phyloP scores from a whole-genome alignment of 2,329 filamentous ascomycete genomes.

The Trichophaea hybrida region DNA sequence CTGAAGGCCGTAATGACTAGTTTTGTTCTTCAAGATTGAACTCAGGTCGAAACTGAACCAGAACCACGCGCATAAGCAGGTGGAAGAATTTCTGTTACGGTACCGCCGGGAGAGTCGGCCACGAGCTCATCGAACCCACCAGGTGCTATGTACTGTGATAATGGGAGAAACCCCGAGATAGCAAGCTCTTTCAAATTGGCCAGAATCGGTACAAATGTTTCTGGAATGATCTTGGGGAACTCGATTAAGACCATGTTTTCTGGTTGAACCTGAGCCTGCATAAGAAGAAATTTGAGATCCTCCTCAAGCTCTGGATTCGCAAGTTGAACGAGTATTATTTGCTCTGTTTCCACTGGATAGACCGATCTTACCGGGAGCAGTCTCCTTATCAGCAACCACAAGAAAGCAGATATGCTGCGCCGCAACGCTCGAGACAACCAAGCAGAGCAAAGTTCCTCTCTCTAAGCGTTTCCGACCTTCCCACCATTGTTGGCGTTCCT shows the following conservation, averaged over 20 bases:
- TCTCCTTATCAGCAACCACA: conserved; percentile 19
- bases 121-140: not conserved
- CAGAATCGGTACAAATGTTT: not conserved
- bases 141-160: not conserved
- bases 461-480: conserved; percentile 7
- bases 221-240: not conserved
- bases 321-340: conserved; percentile 6
- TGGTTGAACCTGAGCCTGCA: conserved; percentile 30
- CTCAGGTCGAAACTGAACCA: not conserved
- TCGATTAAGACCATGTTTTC: not conserved
- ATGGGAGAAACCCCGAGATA: not conserved
- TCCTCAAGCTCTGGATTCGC: conserved; percentile 21
- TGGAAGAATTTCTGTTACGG: not conserved
- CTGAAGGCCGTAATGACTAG: not conserved
- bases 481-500: conserved; percentile 19
- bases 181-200: not conserved
- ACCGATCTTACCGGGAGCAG: not conserved
- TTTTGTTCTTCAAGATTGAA: not conserved
- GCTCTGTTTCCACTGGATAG: not conserved
- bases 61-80: not conserved
- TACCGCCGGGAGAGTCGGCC: not conserved
- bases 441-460: conserved; percentile 17
- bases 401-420: conserved; percentile 22
- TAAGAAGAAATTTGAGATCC: conserved; percentile 34
- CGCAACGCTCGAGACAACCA: conserved; percentile 13